Percentiles rank a stretch among this genome's conserved stretches.
Conservation (phyloP, 139 green algal genomes). For the Spirogloea muscicola region DNA sequence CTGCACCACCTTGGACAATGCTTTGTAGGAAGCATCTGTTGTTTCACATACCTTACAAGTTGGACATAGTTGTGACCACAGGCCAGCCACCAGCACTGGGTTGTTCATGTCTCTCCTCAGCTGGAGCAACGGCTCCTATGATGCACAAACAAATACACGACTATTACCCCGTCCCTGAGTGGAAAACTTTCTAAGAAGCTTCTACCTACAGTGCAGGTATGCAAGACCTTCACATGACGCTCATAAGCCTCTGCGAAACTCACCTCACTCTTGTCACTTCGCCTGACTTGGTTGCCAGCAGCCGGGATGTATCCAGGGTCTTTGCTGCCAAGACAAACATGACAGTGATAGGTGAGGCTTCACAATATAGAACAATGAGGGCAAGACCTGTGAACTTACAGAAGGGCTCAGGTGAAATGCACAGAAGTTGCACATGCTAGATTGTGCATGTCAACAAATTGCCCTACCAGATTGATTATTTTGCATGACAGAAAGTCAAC, state of each 20-base stretch:
- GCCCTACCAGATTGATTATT: neutral
- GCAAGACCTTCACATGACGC: neutral
- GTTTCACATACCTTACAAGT: constrained; percentile 27
- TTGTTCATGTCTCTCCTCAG: constrained; percentile 15
- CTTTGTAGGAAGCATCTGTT: neutral
- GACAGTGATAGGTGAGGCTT: neutral
- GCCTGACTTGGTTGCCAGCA: neutral
- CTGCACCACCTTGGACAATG: neutral
- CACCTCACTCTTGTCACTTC: constrained; percentile 15
- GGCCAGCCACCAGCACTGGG: constrained; percentile 16
- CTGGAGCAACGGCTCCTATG: constrained; percentile 11
- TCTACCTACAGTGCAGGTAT: neutral
- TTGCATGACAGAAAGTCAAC: neutral
- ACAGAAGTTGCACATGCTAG: neutral
- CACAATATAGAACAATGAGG: neutral
- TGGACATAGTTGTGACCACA: constrained; percentile 37
- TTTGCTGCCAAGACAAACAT: neutral
- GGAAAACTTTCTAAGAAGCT: constrained; percentile 12
- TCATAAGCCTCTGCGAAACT: neutral
- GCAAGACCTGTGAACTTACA: too few relatives aligned
- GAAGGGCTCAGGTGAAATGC: neutral
- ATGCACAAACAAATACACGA: constrained; percentile 3
- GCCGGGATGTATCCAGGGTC: constrained; percentile 22
- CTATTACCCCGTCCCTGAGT: neutral
- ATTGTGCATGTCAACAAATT: neutral